These are phyloP conservation scores for Withania somnifera DNA, from an alignment of 305 asterid species.

Conservation along the genomic window DNA sequence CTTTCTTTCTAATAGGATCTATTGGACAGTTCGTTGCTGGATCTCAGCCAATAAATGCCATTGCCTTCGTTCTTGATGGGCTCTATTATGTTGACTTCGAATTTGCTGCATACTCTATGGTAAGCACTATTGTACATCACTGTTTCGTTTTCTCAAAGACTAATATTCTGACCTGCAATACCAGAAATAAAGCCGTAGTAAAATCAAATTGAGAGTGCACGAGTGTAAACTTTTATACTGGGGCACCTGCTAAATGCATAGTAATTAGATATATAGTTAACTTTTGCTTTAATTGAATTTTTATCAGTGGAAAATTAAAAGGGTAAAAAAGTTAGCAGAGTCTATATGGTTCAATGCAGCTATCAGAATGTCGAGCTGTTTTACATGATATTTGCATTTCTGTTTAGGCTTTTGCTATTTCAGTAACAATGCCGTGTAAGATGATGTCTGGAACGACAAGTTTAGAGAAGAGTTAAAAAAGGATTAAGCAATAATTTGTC, in stretches of 20 bases:
- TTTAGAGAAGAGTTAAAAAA: not conserved
- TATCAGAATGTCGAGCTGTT: not conserved
- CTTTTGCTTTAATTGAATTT: not conserved
- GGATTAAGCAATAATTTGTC: not conserved
- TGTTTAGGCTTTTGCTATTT: not conserved
- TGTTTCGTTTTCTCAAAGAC: not conserved
- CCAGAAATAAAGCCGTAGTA: not conserved
- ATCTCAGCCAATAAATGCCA: constrained; percentile 87
- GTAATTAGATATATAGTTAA: not conserved
- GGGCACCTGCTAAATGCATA: not conserved
- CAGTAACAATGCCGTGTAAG: not conserved
- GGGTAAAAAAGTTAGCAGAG: not conserved
- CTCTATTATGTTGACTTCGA: constrained; percentile 89
- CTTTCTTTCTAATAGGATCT: not conserved
- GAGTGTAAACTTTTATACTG: not conserved
- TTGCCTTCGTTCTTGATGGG: constrained; percentile 93
- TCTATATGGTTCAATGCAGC: not conserved
- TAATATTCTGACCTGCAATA: not conserved
- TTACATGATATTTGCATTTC: not conserved
- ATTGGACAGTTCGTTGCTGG: constrained; percentile 66
- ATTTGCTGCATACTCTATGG: constrained; percentile 93
- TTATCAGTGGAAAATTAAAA: not conserved
- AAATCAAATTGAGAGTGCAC: not conserved
- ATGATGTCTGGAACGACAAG: not conserved
- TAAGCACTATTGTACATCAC: constrained; percentile 13